Base-by-base conservation (phyloP, 768 basidiomycete genomes). In the Tulasnella sp. region DNA sequence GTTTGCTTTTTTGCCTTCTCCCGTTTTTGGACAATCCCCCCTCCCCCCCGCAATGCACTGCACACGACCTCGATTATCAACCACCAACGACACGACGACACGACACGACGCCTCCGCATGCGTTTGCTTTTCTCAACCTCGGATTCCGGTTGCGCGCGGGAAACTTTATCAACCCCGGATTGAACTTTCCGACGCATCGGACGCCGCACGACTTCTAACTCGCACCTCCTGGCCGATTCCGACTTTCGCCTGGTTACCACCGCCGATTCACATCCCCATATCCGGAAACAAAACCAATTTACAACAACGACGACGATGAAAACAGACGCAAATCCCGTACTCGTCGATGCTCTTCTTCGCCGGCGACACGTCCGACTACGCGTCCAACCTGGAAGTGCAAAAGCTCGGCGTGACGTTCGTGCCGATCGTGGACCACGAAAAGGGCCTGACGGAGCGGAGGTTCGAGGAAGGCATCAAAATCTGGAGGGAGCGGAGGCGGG, bases 321-420 rank as follows among this genome's bases (percentile, higher is more conserved):
- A 90, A 74, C 89, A 90, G 83, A 96, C 94, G 0, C 92, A 92
- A 2, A 90, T 96, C 75, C 90, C 93, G 0, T 96, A 94, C 83
- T 89, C 89, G 11, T 91, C 95, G 82, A 96, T 96, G 94, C 84
- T 90, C 2, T 90, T 90, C 85, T 95, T 93, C 81, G 93, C 94
- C 80, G 93, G 94, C 83, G 93, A 93, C 84, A 83, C 82, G 73
- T 44, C 31, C 75, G 44, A 44, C 31, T 46, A 78, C 34, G 77
- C 37, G 1, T 46, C 46, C 8, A 93, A 92, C 83, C 86, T 87
- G 48, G 91, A 92, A 82, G 92, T 93, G 0, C 92, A 90, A 83
- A 85, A 87, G 46, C 87, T 92, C 91, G 95, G 96, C 3, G 94
- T 97, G 3, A 95, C 94, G 0, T 96, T 97, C 86, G 87, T 90